Base-by-base conservation (phyloP, 306 rosid genomes). In the Bauhinia variegata region DNA sequence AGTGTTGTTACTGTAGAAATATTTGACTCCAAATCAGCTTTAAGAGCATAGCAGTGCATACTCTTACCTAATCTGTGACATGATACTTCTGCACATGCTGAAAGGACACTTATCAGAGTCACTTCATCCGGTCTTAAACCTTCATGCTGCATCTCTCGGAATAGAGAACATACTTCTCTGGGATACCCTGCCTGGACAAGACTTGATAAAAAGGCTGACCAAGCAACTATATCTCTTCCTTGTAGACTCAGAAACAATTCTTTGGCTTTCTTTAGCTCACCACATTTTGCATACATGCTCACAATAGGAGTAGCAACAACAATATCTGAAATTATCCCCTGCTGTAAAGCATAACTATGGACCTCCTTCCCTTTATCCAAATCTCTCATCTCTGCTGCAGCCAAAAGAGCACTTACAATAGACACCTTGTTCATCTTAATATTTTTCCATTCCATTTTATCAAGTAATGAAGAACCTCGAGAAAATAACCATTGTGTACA, bases 201-300 rank as follows among this genome's bases (percentile, higher is more conserved):
- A 65, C 85, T 86, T 57, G 86, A 84, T 65, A 82, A 60, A 76
- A 84, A 79, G 2, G 92, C 87, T 74, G 87, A 84, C 83, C 83
- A 85, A 76, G 87, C 84, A 72, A 89, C 79, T 42, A 70, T 43
- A 80, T 89, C 92, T 77, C 75, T 86, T 41, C 53, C 71, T 46
- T 63, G 55, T 50, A 80, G 70, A 73, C 72, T 65, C 61, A 46
- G 18, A 60, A 89, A 86, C 51, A 84, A 57, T n/a, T 79, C 67
- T 75, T 58, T 80, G 37, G 88, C 90, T 65, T 66, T 76, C 60
- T 56, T 82, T 68, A 84, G 54, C 58, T 84, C 88, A 7, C 87
- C 92, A 19, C 92, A 86, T 65, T 80, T 89, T 10, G 64, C 84
- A 78, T 84, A 82, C 96, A 89, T 82, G 69, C 84, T 75, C 47